Evolutionary conservation across 257 asterid species (phyloP), one percentile per base, ranked within the genome.

Genomic region (Solanum dulcamara): DNA sequence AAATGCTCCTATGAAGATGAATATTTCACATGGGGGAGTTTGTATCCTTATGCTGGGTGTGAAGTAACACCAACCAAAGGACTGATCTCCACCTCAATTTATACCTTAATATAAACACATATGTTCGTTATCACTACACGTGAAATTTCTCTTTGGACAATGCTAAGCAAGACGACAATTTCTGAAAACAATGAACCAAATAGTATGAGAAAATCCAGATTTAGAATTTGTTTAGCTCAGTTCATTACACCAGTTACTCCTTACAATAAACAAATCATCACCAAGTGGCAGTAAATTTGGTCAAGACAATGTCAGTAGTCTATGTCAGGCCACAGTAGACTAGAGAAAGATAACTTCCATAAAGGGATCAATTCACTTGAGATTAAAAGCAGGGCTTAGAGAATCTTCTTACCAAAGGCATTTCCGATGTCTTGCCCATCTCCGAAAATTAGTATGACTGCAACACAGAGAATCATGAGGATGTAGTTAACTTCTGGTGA

Each of bases 401-500:
- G 62, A 28, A 26, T 50, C 81, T 88, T 50, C 81, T 88, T 89
- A 91, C 97, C 95, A 0, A 92, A 92, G 4, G 95, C 97, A 72
- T 93, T 84, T 50, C 81, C 86, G 15, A 84, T 72, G 53, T 89
- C 93, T 62, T 91, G 91, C 1, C 95, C 97, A 14, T 90, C 93
- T 86, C 66, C 91, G 71, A 93, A 93, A 44, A 91, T 89, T 3
- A 91, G 59, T 10, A 93, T 90, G 4, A 93, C 93, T 38, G 75
- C 91, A 68, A 84, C 80, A 33, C 86, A 84, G 26, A 84, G 81
- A 84, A 84, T 37, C 86, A 84, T 84, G 48, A 84, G 81, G 66
- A 53, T 67, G 85, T 67, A 90, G 70, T 94, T 94, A 83, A 94
- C 88, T 87, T 93, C 95, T 3, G 98, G 97, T 85, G 92, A 94